Percentiles rank a stretch among this genome's conserved stretches.
phyloP scores from a whole-genome alignment of 1,284 basidiomycete species.

The Trichosporon coremiiforme region DNA sequence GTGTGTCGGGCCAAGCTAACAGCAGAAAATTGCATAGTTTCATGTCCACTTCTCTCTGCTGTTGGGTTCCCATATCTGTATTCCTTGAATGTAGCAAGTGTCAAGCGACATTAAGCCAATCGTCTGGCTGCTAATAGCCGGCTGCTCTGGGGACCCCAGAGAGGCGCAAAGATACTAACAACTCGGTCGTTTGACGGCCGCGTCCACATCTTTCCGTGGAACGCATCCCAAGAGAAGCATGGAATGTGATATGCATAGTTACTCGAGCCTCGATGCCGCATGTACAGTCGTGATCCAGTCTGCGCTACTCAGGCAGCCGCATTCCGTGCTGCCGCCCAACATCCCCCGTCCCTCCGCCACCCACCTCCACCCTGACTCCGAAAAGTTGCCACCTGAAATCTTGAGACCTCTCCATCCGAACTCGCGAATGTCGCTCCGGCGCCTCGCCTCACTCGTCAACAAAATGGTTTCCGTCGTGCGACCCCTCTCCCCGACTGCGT shows the following conservation, averaged over 20 bases:
- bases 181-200: too few relatives aligned
- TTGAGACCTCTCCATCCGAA: neutral
- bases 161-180: neutral
- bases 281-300: too few relatives aligned
- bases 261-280: too few relatives aligned
- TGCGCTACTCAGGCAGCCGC: too few relatives aligned
- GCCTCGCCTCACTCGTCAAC: conserved; percentile 19
- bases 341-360: neutral
- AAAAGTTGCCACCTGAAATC: conserved; percentile 19
- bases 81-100: neutral
- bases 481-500: conserved; percentile 2
- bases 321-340: neutral
- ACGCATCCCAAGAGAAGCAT: too few relatives aligned
- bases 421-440: conserved; percentile 21
- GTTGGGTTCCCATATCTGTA: conserved; percentile 3
- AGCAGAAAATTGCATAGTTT: conserved; percentile 27
- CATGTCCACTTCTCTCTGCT: neutral
- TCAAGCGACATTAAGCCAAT: neutral
- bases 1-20: neutral
- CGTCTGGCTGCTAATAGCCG: neutral
- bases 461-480: conserved; percentile 1
- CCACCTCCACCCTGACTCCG: neutral
- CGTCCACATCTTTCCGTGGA: too few relatives aligned
- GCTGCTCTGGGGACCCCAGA: neutral
- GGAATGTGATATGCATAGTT: too few relatives aligned